Base-by-base conservation (phyloP, 2,329 filamentous ascomycete species). In the Aureobasidium sp. region DNA sequence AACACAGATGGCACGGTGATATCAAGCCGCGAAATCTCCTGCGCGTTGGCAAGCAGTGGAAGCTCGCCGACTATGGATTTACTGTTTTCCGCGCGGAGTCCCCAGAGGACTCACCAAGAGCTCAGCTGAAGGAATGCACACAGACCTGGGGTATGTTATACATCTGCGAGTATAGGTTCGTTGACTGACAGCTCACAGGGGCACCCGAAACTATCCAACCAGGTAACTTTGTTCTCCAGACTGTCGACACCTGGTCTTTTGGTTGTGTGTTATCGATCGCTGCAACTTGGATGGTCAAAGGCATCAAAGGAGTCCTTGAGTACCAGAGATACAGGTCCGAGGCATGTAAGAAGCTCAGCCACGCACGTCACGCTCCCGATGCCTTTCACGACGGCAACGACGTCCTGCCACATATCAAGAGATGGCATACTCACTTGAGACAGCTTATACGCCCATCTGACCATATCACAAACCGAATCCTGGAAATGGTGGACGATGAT, bases 211-310 rank as follows among this genome's bases (percentile, higher is more conserved):
- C 39, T 5, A 5, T 22, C 2, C n/a, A 12, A 1, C 9, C 7
- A 9, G 39, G 8, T 2, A 11, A 20, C 1, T 4, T 9, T 22
- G n/a, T 42, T 42, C 39, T 42, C 4, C 39, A 42, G 11, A 42
- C 39, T 3, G n/a, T 42, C 4, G 39, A 42, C n/a, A 58, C 53
- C 1, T 58, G 53, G 53, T 58, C 53, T 1, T 58, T 58, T n/a
- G 53, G 53, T 4, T 58, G 53, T 44, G 53, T 58, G 5, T 17
- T 58, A 7, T 58, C 53, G 4, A 17, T 41, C 5, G 39, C 25
- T 4, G 53, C 53, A 29, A 44, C 53, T 31, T 58, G 53, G 53
- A 25, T 58, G n/a, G 37, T 58, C n/a, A 39, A 42, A n/a, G 53
- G 39, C 20, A 20, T 25, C 41, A 20, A 27, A 41, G 53, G 53